Evolutionary conservation across 305 asterid genomes (phyloP), one percentile per base, ranked within the genome.

Genomic region (Stenogyne calaminthoides): DNA sequence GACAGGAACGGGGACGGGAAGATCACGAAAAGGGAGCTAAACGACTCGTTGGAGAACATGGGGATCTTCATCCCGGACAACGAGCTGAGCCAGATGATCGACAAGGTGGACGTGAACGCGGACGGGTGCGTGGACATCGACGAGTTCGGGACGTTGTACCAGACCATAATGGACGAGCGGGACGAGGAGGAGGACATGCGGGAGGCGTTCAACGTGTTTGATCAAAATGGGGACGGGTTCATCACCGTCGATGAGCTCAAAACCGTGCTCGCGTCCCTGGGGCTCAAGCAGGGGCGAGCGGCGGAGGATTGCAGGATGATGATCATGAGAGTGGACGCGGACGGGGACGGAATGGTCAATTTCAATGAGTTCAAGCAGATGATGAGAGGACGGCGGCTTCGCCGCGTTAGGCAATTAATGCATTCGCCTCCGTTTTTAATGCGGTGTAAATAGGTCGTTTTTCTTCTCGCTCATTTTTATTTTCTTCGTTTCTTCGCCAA

Each of bases 331-430:
- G 98, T 92, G 34, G 98, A 90, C 66, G 87, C 76, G 2, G 97
- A 92, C 58, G 98, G 98, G 12, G 97, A 92, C 67, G 98, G 98
- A 0, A 82, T 73, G 88, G 98, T 92, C 16, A 72, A 90, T 72
- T 92, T 80, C 69, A 37, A 60, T 0, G 98, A 92, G 86, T 92
- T 92, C 77, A 88, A 85, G 83, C 87, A 85, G 76, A 92, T 92
- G 96, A 88, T 92, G 98, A 90, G 88, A 86, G 92, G 89, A n/a
- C 3, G 97, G 96, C 16, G 91, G 90, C n/a, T 90, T 92, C 49
- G 89, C 89, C 61, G 87, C 91, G 0, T 80, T 89, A 58, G 73
- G 80, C 65, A 68, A 81, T 65, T 86, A 46, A 70, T 25, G 56
- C 74, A 7, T 37, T 62, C 34, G 32, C 25, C 51, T 46, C 42